phyloP scores from a whole-genome alignment of 352 stramenopile genomes.

The Nothophytophthora sp. region DNA sequence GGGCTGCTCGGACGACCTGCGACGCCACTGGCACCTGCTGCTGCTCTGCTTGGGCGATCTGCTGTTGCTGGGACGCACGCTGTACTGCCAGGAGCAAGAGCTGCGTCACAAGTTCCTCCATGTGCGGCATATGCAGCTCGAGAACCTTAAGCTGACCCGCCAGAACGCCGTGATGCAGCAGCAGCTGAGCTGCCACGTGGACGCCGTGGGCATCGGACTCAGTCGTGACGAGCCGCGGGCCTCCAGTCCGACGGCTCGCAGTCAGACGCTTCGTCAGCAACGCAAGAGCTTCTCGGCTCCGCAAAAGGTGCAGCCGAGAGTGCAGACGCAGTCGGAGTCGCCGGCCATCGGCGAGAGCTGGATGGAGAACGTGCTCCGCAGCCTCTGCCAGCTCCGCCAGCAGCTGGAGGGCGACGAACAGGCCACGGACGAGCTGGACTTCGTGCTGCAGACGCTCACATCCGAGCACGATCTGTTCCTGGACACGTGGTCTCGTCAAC shows the following conservation, averaged over 20 bases:
- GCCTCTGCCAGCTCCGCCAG: constrained; percentile 47
- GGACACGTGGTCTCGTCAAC: constrained; percentile 27
- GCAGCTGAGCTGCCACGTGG: constrained; percentile 62
- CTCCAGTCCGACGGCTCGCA: background rate
- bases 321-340: background rate
- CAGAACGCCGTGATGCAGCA: constrained; percentile 72
- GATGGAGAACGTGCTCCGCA: constrained; percentile 76
- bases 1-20: constrained; percentile 19
- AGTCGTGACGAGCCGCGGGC: constrained; percentile 1
- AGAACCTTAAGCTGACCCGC: constrained; percentile 59
- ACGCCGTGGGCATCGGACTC: constrained; percentile 44
- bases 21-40: constrained; percentile 51
- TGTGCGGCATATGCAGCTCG: constrained; percentile 57
- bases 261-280: constrained; percentile 3
- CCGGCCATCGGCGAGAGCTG: constrained; percentile 55
- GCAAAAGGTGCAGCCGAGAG: background rate
- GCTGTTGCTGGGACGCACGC: constrained; percentile 32
- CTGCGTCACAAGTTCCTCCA: constrained; percentile 55
- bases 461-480: constrained; percentile 70
- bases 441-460: constrained; percentile 66
- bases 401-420: constrained; percentile 41
- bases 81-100: constrained; percentile 43
- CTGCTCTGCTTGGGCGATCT: constrained; percentile 41
- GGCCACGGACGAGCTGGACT: constrained; percentile 51
- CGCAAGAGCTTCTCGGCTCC: background rate